Base-by-base conservation (phyloP, 2,329 filamentous ascomycete genomes). In the Pseudovirgaria hyperparasitica region DNA sequence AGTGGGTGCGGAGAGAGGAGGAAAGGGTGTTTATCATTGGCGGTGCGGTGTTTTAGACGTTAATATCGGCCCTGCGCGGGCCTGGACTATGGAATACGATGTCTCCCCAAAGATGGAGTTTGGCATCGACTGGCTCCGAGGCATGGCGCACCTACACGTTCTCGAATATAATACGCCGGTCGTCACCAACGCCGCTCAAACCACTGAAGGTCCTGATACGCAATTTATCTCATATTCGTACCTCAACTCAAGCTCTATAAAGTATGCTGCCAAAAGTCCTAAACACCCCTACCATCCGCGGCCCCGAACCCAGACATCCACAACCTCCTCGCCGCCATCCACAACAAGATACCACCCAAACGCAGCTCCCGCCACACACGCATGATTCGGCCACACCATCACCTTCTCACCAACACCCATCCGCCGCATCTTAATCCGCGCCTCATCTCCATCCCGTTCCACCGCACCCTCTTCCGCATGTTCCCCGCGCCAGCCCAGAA, bases 11-110 rank as follows among this genome's bases (percentile, higher is more conserved):
- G 47, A 68, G 76, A 38, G 90, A 98, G 55, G 87, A 96, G 54
- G 86, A 96, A 55, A 67, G 90, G 31, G 62, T 96, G 5, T 98
- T 98, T 48, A 93, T 98, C 33, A 90, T 98, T 47, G 90, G 90
- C 1, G 92, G 90, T n/a, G 90, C 86, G 22, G 87, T 96, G 12
- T 66, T 65, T 36, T 66, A 25, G n/a, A n/a, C n/a, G n/a, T n/a
- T n/a, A n/a, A n/a, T n/a, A n/a, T n/a, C n/a, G n/a, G n/a, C n/a
- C n/a, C n/a, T n/a, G n/a, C n/a, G n/a, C n/a, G n/a, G n/a, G n/a
- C n/a, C n/a, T n/a, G n/a, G n/a, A n/a, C n/a, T n/a, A n/a, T n/a
- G n/a, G n/a, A n/a, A n/a, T n/a, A n/a, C n/a, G n/a, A n/a, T n/a
- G n/a, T n/a, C n/a, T n/a, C n/a, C n/a, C n/a, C n/a, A n/a, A n/a